Conservation (phyloP, 2,329 filamentous ascomycete genomes). For the Fusarium phyllophilum region DNA sequence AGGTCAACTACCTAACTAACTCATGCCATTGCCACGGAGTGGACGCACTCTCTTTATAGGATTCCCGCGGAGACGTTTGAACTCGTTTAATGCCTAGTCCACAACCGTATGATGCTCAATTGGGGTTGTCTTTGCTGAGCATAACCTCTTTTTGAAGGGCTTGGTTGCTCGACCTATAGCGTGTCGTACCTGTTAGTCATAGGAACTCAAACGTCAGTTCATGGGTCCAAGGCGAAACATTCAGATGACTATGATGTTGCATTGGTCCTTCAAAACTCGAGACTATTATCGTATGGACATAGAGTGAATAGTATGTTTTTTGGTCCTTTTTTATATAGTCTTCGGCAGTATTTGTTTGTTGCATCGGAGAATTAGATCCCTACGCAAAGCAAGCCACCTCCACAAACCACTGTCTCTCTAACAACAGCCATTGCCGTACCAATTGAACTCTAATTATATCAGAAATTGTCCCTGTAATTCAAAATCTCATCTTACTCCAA, state of each 20-base stretch:
- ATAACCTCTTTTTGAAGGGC: neutral
- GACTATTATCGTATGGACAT: neutral
- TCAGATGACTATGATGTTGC: neutral
- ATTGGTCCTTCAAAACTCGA: neutral
- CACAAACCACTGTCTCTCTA: neutral
- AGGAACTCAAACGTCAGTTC: slow-evolving; percentile 11
- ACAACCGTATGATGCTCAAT: slow-evolving; percentile 10
- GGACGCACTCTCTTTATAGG: slow-evolving; percentile 1
- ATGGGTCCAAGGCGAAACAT: neutral
- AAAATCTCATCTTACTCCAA: neutral
- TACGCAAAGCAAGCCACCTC: neutral
- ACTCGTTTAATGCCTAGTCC: slow-evolving; percentile 6
- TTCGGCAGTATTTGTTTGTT: neutral
- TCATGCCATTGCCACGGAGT: neutral
- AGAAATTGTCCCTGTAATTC: neutral
- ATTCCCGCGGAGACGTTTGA: slow-evolving; percentile 16
- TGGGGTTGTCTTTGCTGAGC: neutral
- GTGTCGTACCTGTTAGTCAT: slow-evolving; percentile 14
- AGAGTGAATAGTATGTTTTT: neutral
- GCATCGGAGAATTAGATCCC: neutral
- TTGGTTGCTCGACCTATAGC: slow-evolving; percentile 4
- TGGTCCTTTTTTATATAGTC: neutral
- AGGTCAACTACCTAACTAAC: neutral
- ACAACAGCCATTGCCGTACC: neutral
- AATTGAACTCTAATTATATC: neutral